A percentile compares a stretch with the other conserved stretches of the same genome.
These are phyloP conservation scores for Kuraishia molischiana DNA, from an alignment of 805 yeast species.

Conservation along the genomic window DNA sequence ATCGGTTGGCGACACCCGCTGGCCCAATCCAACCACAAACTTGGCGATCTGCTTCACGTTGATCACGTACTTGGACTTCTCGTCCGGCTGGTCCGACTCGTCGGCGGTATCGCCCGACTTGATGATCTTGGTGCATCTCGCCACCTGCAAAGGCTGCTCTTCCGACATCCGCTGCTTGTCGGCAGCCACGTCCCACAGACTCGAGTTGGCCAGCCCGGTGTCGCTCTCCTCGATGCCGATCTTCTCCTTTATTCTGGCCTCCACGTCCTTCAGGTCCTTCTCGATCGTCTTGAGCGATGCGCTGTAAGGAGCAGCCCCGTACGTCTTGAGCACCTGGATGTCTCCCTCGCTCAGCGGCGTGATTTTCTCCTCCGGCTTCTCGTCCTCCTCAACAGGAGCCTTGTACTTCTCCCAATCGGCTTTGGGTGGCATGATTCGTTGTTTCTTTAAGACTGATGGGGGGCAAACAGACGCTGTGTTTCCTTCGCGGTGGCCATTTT, in stretches of 20 bases:
- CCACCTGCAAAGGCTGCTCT: conserved; percentile 96
- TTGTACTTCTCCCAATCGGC: conserved; percentile 98
- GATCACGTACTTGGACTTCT: conserved; percentile 86
- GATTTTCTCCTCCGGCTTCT: conserved; percentile 58
- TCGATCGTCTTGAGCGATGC: conserved; percentile 71
- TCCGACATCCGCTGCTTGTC: conserved; percentile 88
- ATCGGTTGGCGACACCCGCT: conserved; percentile 95
- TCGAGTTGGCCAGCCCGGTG: conserved; percentile 96
- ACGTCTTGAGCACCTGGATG: conserved; percentile 92
- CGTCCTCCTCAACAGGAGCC: conserved; percentile 67
- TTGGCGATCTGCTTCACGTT: conserved; percentile 97
- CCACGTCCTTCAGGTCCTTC: conserved; percentile 77
- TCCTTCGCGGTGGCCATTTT: no score
- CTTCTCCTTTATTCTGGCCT: conserved; percentile 83
- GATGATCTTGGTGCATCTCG: conserved; percentile 96
- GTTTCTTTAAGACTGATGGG: no score
- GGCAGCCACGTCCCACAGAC: conserved; percentile 95
- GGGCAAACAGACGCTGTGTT: no score
- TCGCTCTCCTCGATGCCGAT: conserved; percentile 93
- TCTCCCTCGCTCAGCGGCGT: conserved; percentile 92
- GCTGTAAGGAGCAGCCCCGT: conserved; percentile 97
- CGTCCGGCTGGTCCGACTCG: conserved; percentile 21
- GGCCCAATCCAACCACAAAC: conserved; percentile 94
- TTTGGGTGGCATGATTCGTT: conserved; percentile 77
- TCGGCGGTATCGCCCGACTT: conserved; percentile 35